Evolutionary conservation across 176 grass and related monocot genomes (phyloP).

Genomic region (Aegilops bicornis): DNA sequence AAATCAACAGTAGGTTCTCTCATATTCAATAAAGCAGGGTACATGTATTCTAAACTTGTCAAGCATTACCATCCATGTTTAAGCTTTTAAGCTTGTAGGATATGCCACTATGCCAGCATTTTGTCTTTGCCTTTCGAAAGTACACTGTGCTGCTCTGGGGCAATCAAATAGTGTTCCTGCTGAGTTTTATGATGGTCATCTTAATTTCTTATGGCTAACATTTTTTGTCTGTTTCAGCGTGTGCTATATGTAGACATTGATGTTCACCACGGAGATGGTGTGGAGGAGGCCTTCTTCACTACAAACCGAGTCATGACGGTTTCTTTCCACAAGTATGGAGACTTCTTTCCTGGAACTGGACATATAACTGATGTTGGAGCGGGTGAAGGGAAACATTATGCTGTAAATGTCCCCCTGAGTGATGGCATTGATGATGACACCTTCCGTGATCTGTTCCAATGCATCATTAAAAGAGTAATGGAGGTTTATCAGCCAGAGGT

Average conservation of each 20-base stretch:
- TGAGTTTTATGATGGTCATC: constrained; percentile 3
- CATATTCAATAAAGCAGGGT: neutral
- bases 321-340: constrained; percentile 95
- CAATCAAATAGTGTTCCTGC: neutral
- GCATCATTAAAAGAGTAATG: constrained; percentile 80
- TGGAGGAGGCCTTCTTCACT: constrained; percentile 94
- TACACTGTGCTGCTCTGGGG: neutral
- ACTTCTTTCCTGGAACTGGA: constrained; percentile 92
- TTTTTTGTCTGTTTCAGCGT: constrained; percentile 56
- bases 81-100: neutral
- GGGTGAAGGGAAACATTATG: constrained; percentile 76
- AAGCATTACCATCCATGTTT: neutral
- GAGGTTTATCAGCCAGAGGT: constrained; percentile 83
- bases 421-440: constrained; percentile 88
- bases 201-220: constrained; percentile 20
- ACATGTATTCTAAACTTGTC: neutral
- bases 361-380: constrained; percentile 68
- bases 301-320: constrained; percentile 90
- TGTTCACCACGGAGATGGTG: constrained; percentile 95
- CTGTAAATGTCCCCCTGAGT: constrained; percentile 81
- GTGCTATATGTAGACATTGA: constrained; percentile 97
- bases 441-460: constrained; percentile 69
- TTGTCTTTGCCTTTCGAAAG: neutral
- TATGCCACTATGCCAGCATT: constrained; percentile 10
- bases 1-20: neutral